phyloP scores from a whole-genome alignment of 176 grass and related monocot species.

The Tillandsia fasciculata region DNA sequence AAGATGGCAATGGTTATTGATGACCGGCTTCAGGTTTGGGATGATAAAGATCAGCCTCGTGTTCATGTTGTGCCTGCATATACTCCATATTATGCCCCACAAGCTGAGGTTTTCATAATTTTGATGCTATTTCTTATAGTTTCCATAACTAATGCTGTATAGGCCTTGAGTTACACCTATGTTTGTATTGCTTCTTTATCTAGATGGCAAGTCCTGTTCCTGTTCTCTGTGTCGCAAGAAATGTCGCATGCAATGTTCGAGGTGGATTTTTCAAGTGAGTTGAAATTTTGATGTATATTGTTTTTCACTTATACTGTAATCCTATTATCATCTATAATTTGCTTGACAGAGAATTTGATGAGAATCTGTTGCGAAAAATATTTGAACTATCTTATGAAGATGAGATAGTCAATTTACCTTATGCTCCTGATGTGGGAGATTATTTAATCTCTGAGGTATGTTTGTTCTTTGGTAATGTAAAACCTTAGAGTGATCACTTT shows the following conservation, averaged over 20 bases:
- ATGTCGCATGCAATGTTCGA: slow-evolving; percentile 96
- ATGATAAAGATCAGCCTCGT: slow-evolving; percentile 87
- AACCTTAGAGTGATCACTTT: not conserved
- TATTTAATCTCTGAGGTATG: slow-evolving; percentile 74
- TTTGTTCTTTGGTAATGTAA: slow-evolving; percentile 6
- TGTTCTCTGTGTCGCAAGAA: slow-evolving; percentile 94
- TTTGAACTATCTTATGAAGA: slow-evolving; percentile 76
- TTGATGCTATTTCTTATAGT: slow-evolving; percentile 2
- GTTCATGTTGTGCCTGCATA: slow-evolving; percentile 97
- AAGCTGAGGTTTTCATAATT: slow-evolving; percentile 65
- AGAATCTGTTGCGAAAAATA: slow-evolving; percentile 68
- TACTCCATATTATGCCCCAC: slow-evolving; percentile 88
- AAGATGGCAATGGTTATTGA: slow-evolving; percentile 99
- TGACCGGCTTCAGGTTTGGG: slow-evolving; percentile 87
- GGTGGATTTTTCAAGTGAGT: slow-evolving; percentile 95
- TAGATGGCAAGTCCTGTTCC: slow-evolving; percentile 85
- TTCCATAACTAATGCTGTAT: slow-evolving; percentile 11
- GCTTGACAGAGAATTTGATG: slow-evolving; percentile 73
- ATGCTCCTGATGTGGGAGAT: slow-evolving; percentile 83
- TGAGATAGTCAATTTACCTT: slow-evolving; percentile 79
- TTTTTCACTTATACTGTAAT: not conserved
- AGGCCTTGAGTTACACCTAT: slow-evolving; percentile 7
- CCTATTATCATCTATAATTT: slow-evolving; percentile 5
- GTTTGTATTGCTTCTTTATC: slow-evolving; percentile 17
- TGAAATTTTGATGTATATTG: slow-evolving; percentile 1